A percentile compares a stretch with the other conserved stretches of the same genome.
Evolutionary conservation across 352 stramenopile genomes (phyloP).

Genomic region (Thalassiosira hispida): DNA sequence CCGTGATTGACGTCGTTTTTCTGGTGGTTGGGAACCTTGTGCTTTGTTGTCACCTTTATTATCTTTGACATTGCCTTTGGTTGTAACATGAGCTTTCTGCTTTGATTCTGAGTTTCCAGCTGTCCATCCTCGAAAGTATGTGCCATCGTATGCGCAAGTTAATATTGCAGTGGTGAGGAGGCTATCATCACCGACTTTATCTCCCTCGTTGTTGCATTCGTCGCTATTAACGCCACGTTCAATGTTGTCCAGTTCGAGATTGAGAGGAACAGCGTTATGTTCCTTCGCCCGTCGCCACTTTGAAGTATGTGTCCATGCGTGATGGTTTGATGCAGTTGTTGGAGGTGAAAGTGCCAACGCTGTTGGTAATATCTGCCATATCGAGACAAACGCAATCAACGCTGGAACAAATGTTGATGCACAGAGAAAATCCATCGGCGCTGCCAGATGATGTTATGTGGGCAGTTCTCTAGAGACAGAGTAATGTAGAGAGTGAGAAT

Average conservation of each 20-base stretch:
- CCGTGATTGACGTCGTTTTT: conserved; percentile 40
- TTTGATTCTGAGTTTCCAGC: conserved; percentile 20
- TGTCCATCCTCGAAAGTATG: conserved; percentile 56
- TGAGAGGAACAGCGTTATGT: background rate
- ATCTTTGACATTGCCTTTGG: conserved; percentile 4
- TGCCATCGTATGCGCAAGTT: conserved; percentile 60
- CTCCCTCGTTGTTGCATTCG: background rate
- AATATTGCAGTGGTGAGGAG: conserved; percentile 46
- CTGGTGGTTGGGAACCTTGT: conserved; percentile 2
- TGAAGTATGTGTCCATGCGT: background rate
- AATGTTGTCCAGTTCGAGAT: background rate
- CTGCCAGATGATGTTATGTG: no score
- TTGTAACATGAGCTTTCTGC: background rate
- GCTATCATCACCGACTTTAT: background rate
- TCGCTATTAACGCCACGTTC: background rate
- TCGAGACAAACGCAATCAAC: no score
- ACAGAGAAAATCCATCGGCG: no score
- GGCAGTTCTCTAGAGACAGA: no score
- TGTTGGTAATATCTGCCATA: no score
- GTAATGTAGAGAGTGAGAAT: no score
- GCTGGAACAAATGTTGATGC: no score
- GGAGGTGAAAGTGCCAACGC: background rate
- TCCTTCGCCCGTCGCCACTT: background rate
- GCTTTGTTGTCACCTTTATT: conserved; percentile 14
- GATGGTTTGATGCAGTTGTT: conserved; percentile 2